Evolutionary conservation across 306 rosid genomes (phyloP), one percentile per base, ranked within the genome.

Genomic region (Sphenostylis stenocarpa): DNA sequence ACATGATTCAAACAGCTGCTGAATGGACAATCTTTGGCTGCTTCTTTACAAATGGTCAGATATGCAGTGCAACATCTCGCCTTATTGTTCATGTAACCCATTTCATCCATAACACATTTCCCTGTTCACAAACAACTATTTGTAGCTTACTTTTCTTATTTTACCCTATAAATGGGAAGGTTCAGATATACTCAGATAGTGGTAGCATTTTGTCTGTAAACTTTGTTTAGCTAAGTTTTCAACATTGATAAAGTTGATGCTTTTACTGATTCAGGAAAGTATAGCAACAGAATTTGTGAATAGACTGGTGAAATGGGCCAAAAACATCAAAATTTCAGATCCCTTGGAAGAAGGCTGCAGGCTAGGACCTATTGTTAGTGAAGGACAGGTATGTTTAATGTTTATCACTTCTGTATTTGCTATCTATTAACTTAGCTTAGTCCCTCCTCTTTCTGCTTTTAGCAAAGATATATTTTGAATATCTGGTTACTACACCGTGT

Each of bases 31-130:
- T 67, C 53, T 85, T 92, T 63, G 97, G 97, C 67, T 78, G 89
- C 91, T 92, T 92, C 86, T 92, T 89, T 88, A 88, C 96, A 64
- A 92, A 92, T 78, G 97, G 97, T 80, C 97, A 92, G 86, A 92
- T 92, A 58, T 92, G 97, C 84, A 92, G 97, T 87, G 96, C 97
- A 67, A 92, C 97, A 34, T 92, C 97, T 45, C 93, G 97, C 56
- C 91, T 92, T 62, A 75, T 92, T 77, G 62, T 92, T 64, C 97
- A 90, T n/a, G 97, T 92, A 86, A 84, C 15, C 34, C 14, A n/a
- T 64, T 67, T 45, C 17, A 29, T 71, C 29, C n/a, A 34, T 66
- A 8, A 57, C 45, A 64, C 72, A 21, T 66, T 31, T 44, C 36
- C 83, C 43, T 23, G 31, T 49, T 66, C 71, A 19, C 38, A 49